Conservation (phyloP, 495 filamentous ascomycete species). For the Parachaetomium inaequale region DNA sequence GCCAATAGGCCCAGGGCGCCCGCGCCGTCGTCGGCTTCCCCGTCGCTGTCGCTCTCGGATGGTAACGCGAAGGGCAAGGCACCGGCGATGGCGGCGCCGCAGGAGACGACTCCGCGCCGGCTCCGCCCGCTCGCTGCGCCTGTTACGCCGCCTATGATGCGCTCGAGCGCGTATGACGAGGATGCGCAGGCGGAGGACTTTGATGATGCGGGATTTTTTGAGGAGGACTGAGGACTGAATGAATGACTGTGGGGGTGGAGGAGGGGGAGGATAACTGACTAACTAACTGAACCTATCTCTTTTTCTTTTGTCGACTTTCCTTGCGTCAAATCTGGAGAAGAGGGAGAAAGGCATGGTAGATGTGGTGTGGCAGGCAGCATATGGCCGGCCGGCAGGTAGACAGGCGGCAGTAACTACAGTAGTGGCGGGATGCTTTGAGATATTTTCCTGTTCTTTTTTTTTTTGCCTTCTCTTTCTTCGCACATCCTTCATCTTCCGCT, state of each 20-base stretch:
- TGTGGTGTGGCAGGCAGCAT: not conserved
- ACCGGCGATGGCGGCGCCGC: not conserved
- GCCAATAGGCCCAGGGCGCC: slow-evolving; percentile 44
- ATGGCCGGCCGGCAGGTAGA: not conserved
- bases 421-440: not conserved
- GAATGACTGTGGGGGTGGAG: not conserved
- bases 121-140: slow-evolving; percentile 42
- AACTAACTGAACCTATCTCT: not conserved
- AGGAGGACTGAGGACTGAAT: slow-evolving; percentile 36
- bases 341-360: not conserved
- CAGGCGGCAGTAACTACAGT: not conserved
- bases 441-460: not conserved
- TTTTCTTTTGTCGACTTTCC: not conserved
- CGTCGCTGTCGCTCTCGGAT: slow-evolving; percentile 12
- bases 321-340: not conserved
- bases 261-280: not conserved
- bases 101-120: slow-evolving; percentile 36
- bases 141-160: slow-evolving; percentile 68
- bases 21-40: slow-evolving; percentile 34
- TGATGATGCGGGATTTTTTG: slow-evolving; percentile 55
- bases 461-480: not conserved
- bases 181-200: slow-evolving; percentile 61
- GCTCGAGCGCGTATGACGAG: slow-evolving; percentile 63
- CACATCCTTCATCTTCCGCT: not conserved
- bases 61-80: not conserved